Percentiles rank a stretch among this genome's conserved stretches.
Evolutionary conservation across 1,139 yeast species (phyloP).

Genomic region (Entelexis sorbosivorans): DNA sequence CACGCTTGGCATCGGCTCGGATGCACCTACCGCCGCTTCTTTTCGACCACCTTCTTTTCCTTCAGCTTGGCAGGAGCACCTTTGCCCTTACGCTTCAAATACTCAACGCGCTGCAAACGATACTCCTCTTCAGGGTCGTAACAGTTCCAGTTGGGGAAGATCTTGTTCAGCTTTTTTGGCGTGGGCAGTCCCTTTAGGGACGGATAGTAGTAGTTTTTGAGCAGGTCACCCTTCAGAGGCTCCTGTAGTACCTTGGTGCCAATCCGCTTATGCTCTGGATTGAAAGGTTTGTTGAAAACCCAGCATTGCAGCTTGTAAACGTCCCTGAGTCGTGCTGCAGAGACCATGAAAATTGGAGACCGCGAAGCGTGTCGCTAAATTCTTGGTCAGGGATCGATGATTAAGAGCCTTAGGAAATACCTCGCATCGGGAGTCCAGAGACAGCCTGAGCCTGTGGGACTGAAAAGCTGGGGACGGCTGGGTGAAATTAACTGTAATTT

Average conservation of each 20-base stretch:
- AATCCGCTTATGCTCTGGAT: constrained; percentile 60
- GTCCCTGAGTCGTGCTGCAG: constrained; percentile 38
- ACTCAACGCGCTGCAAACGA: constrained; percentile 28
- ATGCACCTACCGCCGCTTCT: constrained; percentile 11
- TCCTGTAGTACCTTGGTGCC: constrained; percentile 67
- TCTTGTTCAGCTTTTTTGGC: constrained; percentile 34
- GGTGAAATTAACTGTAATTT: no score
- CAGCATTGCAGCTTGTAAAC: constrained; percentile 48
- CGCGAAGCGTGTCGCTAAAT: no score
- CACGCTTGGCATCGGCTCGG: no score
- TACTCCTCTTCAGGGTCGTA: constrained; percentile 66
- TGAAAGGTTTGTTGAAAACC: constrained; percentile 53
- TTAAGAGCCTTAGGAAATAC: no score
- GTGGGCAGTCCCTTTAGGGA: constrained; percentile 44
- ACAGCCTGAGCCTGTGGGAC: no score
- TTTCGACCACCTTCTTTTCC: constrained; percentile 32
- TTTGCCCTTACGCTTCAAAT: constrained; percentile 34
- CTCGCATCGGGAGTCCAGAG: no score
- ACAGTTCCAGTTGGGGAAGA: constrained; percentile 49
- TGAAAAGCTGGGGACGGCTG: no score
- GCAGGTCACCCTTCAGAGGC: constrained; percentile 63
- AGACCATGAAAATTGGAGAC: constrained; percentile 10
- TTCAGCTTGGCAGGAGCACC: constrained; percentile 81
- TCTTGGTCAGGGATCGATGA: no score
- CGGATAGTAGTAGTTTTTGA: constrained; percentile 66